These are phyloP conservation scores for Lachnellula subtilissima DNA, from an alignment of 2,329 filamentous ascomycete genomes.

Conservation along the genomic window DNA sequence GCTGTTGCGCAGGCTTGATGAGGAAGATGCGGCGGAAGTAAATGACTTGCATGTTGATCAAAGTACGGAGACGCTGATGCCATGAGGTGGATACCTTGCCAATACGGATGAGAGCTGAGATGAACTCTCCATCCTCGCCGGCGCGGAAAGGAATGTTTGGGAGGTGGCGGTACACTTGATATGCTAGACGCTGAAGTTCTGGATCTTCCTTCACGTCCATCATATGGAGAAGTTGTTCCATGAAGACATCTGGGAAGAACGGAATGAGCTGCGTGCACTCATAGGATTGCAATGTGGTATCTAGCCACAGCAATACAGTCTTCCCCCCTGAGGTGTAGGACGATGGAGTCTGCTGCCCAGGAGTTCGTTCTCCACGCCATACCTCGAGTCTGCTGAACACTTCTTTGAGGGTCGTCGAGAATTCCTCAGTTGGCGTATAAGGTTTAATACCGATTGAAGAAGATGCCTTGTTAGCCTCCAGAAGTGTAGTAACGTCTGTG, in stretches of 20 bases:
- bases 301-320: conserved; percentile 92
- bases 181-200: conserved; percentile 88
- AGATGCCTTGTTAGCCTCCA: conserved; percentile 71
- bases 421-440: conserved; percentile 73
- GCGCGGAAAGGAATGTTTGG: conserved; percentile 90
- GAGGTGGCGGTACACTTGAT: conserved; percentile 93
- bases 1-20: conserved; percentile 67
- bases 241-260: conserved; percentile 87
- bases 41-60: conserved; percentile 98
- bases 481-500: conserved; percentile 67
- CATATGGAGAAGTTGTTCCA: conserved; percentile 94
- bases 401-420: conserved; percentile 63
- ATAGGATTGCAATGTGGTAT: conserved; percentile 82
- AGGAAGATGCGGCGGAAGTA: conserved; percentile 97
- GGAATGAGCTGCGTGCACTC: conserved; percentile 87
- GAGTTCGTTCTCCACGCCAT: conserved; percentile 79
- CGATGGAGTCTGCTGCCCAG: conserved; percentile 88
- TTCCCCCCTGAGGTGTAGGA: conserved; percentile 95
- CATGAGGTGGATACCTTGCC: conserved; percentile 80
- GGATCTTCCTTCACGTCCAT: conserved; percentile 99
- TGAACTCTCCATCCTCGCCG: conserved; percentile 80
- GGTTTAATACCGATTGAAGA: conserved; percentile 82
- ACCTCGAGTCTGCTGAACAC: conserved; percentile 76
- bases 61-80: conserved; percentile 90
- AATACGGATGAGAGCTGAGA: conserved; percentile 80